A percentile compares a stretch with the other conserved stretches of the same genome.
These are phyloP conservation scores for Rhododendron kiyosumense DNA, from an alignment of 148 eudicot genomes.

Conservation along the genomic window DNA sequence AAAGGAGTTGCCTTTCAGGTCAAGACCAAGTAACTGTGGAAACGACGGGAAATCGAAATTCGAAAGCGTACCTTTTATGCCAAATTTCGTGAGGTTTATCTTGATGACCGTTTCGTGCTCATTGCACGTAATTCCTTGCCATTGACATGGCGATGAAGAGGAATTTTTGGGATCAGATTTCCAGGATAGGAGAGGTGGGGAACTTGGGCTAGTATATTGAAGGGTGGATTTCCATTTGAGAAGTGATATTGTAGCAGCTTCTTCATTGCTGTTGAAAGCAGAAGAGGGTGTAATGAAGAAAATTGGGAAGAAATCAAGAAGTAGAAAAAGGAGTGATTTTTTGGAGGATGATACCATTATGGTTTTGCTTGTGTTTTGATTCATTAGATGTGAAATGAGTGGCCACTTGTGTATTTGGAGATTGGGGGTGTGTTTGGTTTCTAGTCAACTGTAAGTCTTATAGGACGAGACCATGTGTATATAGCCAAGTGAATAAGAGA, in stretches of 20 bases:
- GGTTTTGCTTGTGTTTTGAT: not conserved
- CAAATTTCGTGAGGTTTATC: not conserved
- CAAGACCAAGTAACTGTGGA: not conserved
- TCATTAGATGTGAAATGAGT: too few relatives aligned
- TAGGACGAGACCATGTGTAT: too few relatives aligned
- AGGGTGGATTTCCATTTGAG: conserved; percentile 20
- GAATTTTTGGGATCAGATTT: not conserved
- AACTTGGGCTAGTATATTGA: not conserved
- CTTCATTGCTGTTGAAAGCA: not conserved
- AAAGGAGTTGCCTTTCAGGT: not conserved
- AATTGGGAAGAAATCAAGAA: not conserved
- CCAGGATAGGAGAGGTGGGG: conserved; percentile 7
- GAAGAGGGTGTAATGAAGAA: not conserved
- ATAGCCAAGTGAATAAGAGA: too few relatives aligned
- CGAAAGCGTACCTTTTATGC: not conserved
- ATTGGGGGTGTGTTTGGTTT: not conserved
- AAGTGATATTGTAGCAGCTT: not conserved
- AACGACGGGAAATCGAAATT: not conserved
- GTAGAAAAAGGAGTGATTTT: not conserved
- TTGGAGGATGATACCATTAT: not conserved
- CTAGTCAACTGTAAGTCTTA: too few relatives aligned
- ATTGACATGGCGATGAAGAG: not conserved
- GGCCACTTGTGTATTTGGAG: not conserved
- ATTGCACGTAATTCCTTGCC: not conserved
- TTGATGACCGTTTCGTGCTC: not conserved